Base-by-base conservation (phyloP, 495 filamentous ascomycete species). In the Aspergillus diversus region DNA sequence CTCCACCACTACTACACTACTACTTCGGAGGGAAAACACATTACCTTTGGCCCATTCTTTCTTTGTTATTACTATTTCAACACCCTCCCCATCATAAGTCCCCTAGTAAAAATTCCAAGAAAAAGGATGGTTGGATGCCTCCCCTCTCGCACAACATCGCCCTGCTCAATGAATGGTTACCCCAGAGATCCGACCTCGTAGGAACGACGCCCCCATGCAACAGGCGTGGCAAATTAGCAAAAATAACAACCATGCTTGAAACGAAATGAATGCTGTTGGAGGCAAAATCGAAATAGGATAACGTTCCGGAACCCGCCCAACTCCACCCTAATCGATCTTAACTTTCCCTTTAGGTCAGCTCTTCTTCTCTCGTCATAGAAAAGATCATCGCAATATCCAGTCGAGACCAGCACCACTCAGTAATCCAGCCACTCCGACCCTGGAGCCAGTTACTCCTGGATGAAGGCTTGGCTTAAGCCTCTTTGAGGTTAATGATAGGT, bases 391-490 rank as follows among this genome's bases (percentile, higher is more conserved):
- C 15, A 21, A 50, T 9, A 17, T 17, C 47, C 21, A 16, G 47
- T 50, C 52, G 49, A 46, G 58, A 54, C 32, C 58, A 37, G 5
- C 43, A n/a, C 48, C 48, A 21, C 33, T 59, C 48, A 39, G 48
- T 52, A 33, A 42, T 55, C 13, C 16, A 46, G 35, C 32, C 49
- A 27, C 57, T 47, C 42, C 54, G 39, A 48, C 50, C 33, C 16
- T 51, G 51, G 51, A 55, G 31, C 49, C 46, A 54, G 39, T 50
- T 43, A 51, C 48, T 50, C 58, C 58, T 60, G 34, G 39, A 4
- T 17, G 34, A n/a, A 62, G 50, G 59, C 64, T 66, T 66, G 59
- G 64, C 59, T 17, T 13, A 58, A 55, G 53, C 31, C 59, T 62
- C 27, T 64, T 42, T 56, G 62, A 60, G 56, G 42, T 49, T 50